These are phyloP conservation scores for Rhizophagus sp. DNA, from an alignment of 192 early-diverging fungal genomes.

Conservation along the genomic window DNA sequence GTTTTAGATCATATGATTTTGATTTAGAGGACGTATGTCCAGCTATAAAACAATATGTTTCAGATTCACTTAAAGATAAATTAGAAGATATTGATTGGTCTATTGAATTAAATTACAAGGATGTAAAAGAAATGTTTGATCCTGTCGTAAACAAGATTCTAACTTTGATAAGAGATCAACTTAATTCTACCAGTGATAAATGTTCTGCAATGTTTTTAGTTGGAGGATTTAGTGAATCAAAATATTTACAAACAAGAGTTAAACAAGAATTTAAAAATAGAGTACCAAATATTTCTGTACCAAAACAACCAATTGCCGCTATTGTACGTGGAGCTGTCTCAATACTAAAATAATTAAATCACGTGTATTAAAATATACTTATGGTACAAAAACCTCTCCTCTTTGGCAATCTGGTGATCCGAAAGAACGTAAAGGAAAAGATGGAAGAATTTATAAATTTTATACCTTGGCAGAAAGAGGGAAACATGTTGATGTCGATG, in stretches of 20 bases:
- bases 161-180: slow-evolving; percentile 44
- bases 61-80: not conserved
- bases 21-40: slow-evolving; percentile 4
- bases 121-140: slow-evolving; percentile 48
- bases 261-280: slow-evolving; percentile 43
- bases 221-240: slow-evolving; percentile 48
- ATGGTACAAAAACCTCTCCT: slow-evolving; percentile 17
- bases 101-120: not conserved
- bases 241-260: slow-evolving; percentile 48
- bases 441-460: not conserved
- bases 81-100: slow-evolving; percentile 18
- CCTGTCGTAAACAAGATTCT: slow-evolving; percentile 44
- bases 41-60: slow-evolving; percentile 1
- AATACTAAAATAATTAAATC: slow-evolving; percentile 8
- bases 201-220: slow-evolving; percentile 53
- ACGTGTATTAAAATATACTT: slow-evolving; percentile 16
- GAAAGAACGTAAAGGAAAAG: not conserved
- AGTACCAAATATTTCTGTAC: slow-evolving; percentile 48
- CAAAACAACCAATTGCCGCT: slow-evolving; percentile 50
- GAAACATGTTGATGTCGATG: slow-evolving; percentile 11
- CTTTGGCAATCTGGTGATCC: slow-evolving; percentile 9
- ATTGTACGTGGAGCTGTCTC: slow-evolving; percentile 50
- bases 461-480: not conserved
- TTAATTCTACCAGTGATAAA: slow-evolving; percentile 33
- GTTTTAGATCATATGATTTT: not conserved